These are phyloP conservation scores for Gossypium raimondii DNA, from an alignment of 345 rosid species.

Conservation along the genomic window DNA sequence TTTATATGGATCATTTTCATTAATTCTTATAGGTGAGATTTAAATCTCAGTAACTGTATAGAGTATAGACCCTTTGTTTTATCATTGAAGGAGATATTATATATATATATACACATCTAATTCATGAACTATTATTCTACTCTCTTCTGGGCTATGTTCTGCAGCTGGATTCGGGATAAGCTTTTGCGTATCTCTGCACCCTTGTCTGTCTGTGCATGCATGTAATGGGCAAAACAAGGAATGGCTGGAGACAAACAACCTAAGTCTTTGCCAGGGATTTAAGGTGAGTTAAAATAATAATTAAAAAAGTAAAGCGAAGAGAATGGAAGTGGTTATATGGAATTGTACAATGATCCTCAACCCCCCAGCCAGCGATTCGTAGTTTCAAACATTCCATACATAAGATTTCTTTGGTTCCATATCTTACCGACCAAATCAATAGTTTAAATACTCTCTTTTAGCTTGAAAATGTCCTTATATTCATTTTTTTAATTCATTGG, in stretches of 20 bases:
- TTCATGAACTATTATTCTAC: neutral
- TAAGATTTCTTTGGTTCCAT: neutral
- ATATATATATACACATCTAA: neutral
- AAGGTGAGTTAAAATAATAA: no score
- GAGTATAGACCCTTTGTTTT: neutral
- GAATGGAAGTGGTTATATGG: conserved; percentile 27
- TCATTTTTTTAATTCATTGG: neutral
- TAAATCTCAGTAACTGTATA: no score
- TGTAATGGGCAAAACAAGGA: conserved; percentile 30
- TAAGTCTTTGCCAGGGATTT: conserved; percentile 9
- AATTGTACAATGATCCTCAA: conserved; percentile 17
- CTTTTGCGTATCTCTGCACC: conserved; percentile 26
- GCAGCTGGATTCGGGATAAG: conserved; percentile 24
- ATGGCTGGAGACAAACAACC: conserved; percentile 12
- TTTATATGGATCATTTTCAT: neutral
- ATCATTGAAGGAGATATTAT: neutral
- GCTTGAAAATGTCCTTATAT: neutral
- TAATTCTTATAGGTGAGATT: neutral
- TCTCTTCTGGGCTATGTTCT: neutral
- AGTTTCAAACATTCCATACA: conserved; percentile 7
- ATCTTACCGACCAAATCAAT: neutral
- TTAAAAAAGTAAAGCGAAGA: neutral
- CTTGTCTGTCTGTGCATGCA: conserved; percentile 21
- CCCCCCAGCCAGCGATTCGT: neutral
- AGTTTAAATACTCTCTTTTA: neutral